phyloP scores from a whole-genome alignment of 108 stramenopile genomes.

The Skeletonema marinoi region DNA sequence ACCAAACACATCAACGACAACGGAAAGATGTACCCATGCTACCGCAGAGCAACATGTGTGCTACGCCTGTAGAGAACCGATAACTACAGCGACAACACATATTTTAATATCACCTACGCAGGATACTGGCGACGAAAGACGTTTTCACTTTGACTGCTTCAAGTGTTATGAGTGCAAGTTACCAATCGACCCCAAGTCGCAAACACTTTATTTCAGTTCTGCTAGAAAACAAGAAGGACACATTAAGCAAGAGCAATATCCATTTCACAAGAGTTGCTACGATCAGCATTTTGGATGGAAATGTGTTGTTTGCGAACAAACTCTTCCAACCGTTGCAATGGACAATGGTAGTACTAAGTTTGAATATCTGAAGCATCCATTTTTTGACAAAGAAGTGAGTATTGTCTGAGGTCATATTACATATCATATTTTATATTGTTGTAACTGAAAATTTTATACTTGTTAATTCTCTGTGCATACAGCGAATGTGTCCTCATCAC shows the following conservation, averaged over 20 bases:
- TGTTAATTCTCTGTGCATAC: neutral
- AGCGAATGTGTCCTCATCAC: neutral
- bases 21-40: neutral
- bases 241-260: conserved; percentile 23
- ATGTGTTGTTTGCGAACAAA: conserved; percentile 61
- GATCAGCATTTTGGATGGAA: conserved; percentile 56
- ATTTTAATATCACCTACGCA: neutral
- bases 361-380: conserved; percentile 63
- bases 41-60: neutral
- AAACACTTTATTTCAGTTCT: conserved; percentile 23
- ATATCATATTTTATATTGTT: conserved; percentile 6
- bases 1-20: neutral
- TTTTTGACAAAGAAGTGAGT: conserved; percentile 64
- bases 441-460: neutral
- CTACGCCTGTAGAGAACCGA: neutral
- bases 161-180: conserved; percentile 52
- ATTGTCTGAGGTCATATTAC: conserved; percentile 46
- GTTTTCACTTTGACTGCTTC: conserved; percentile 63
- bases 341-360: conserved; percentile 24
- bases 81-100: neutral
- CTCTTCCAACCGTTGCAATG: conserved; percentile 36
- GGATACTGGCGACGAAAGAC: neutral
- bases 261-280: conserved; percentile 56
- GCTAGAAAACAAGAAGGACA: conserved; percentile 1
- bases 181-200: conserved; percentile 39